Percentiles rank a stretch among this genome's conserved stretches.
phyloP scores from a whole-genome alignment of 2,329 filamentous ascomycete genomes.

The Nigrospora sphaerica region DNA sequence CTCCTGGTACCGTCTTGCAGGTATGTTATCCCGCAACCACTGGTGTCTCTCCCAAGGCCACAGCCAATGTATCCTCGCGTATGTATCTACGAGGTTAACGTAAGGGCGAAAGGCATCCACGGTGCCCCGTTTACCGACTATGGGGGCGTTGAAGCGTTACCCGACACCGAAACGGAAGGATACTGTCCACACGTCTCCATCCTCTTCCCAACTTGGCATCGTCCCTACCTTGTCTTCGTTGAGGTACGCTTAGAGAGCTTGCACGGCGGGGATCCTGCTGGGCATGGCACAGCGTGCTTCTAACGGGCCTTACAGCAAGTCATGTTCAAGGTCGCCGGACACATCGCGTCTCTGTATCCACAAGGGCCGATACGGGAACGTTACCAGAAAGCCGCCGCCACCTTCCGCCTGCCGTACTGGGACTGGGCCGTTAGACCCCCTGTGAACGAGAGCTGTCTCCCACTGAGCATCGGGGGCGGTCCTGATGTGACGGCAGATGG shows the following conservation, averaged over 20 bases:
- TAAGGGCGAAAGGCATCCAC: conserved; percentile 57
- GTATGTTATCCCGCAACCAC: conserved; percentile 35
- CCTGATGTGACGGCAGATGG: conserved; percentile 42
- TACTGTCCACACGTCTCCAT: conserved; percentile 74
- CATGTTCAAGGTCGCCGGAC: conserved; percentile 23
- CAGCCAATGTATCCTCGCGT: not conserved
- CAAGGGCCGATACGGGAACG: conserved; percentile 33
- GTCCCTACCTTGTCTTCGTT: conserved; percentile 64
- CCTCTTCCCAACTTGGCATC: conserved; percentile 77
- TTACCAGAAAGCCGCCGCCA: conserved; percentile 43
- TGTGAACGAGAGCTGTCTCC: conserved; percentile 37
- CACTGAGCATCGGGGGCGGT: conserved; percentile 38
- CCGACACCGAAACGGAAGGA: conserved; percentile 50
- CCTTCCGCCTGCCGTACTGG: conserved; percentile 53
- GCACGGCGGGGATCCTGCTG: no score
- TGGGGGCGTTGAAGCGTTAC: conserved; percentile 41
- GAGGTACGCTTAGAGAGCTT: conserved; percentile 32
- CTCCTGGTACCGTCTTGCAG: conserved; percentile 74
- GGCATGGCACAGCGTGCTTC: conserved; percentile 4
- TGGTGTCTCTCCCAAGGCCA: not conserved
- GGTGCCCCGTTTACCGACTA: conserved; percentile 60
- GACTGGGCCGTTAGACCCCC: conserved; percentile 49
- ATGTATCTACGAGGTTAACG: no score
- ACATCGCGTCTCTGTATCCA: conserved; percentile 25
- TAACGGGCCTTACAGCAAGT: conserved; percentile 40